phyloP scores from a whole-genome alignment of 177 flowering plant genomes.

The Vitis hybrid region DNA sequence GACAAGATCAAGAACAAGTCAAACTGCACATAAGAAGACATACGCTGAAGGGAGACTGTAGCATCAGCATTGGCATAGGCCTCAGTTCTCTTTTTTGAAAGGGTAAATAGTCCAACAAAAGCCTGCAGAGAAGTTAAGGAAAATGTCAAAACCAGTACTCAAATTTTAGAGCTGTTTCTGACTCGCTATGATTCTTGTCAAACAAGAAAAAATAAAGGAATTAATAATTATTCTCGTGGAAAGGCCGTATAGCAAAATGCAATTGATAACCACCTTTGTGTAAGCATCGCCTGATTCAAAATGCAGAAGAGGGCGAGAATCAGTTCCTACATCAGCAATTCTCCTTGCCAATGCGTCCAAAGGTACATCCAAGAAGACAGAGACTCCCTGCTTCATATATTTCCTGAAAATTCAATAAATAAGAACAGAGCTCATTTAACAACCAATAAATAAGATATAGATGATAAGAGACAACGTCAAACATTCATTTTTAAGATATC shows the following conservation, averaged over 20 bases:
- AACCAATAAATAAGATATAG: not conserved
- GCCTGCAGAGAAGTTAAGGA: slow-evolving; percentile 11
- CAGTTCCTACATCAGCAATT: slow-evolving; percentile 31
- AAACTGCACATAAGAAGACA: not conserved
- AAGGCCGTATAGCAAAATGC: too few relatives aligned
- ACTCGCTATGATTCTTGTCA: too few relatives aligned
- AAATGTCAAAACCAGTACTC: too few relatives aligned
- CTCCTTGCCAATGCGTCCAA: slow-evolving; percentile 27
- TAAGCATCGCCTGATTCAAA: slow-evolving; percentile 24
- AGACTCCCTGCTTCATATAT: slow-evolving; percentile 23
- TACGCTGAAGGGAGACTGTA: slow-evolving; percentile 22
- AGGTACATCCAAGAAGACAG: slow-evolving; percentile 26
- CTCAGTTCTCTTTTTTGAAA: slow-evolving; percentile 17
- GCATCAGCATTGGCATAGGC: slow-evolving; percentile 23
- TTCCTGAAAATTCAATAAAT: slow-evolving; percentile 5
- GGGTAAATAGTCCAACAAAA: slow-evolving; percentile 15
- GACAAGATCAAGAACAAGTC: too few relatives aligned
- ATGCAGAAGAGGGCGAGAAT: slow-evolving; percentile 29
- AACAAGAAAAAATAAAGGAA: too few relatives aligned
- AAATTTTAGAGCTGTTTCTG: too few relatives aligned
- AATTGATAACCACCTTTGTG: slow-evolving; percentile 16
- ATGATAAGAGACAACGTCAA: not conserved
- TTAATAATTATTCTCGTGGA: too few relatives aligned
- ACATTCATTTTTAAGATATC: not conserved
- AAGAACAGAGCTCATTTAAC: not conserved